Percentiles rank a stretch among this genome's conserved stretches.
These are phyloP conservation scores for Parafenestella ontariensis DNA, from an alignment of 2,329 filamentous ascomycete genomes.

Conservation along the genomic window DNA sequence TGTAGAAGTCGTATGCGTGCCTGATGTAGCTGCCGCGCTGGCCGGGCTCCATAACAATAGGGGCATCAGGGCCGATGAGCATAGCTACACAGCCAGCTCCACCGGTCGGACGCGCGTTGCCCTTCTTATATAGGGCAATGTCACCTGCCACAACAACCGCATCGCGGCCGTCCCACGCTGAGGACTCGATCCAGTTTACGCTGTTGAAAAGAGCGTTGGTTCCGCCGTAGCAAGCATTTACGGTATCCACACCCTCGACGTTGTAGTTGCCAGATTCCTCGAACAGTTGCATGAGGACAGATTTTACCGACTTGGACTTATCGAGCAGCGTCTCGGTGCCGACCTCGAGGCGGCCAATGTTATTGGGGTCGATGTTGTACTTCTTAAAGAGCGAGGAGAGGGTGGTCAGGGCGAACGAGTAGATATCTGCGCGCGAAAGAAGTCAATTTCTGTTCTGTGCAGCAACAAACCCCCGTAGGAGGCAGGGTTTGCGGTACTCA, in stretches of 20 bases:
- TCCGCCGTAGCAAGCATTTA: conserved; percentile 63
- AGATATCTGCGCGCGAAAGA: conserved; percentile 53
- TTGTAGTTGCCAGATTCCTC: conserved; percentile 60
- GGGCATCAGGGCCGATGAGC: conserved; percentile 60
- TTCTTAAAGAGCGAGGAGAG: conserved; percentile 61
- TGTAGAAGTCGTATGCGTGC: conserved; percentile 64
- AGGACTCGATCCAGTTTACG: conserved; percentile 62
- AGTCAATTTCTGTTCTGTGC: conserved; percentile 16
- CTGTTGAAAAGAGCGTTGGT: conserved; percentile 63
- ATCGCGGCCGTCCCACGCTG: conserved; percentile 60
- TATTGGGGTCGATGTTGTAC: conserved; percentile 60
- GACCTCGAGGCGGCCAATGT: conserved; percentile 61
- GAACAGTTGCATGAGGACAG: conserved; percentile 62
- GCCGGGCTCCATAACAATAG: conserved; percentile 58
- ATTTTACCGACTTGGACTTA: conserved; percentile 64
- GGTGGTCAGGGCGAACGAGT: conserved; percentile 60
- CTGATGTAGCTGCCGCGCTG: conserved; percentile 59
- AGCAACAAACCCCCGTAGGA: neutral
- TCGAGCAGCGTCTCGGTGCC: conserved; percentile 63
- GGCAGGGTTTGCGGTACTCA: conserved; percentile 29
- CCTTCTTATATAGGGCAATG: conserved; percentile 63
- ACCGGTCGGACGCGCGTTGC: conserved; percentile 60
- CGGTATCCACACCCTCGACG: conserved; percentile 61
- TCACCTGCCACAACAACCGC: conserved; percentile 61
- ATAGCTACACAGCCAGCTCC: conserved; percentile 62